phyloP scores from a whole-genome alignment of 2,329 filamentous ascomycete species.

The Bisporella sp. region DNA sequence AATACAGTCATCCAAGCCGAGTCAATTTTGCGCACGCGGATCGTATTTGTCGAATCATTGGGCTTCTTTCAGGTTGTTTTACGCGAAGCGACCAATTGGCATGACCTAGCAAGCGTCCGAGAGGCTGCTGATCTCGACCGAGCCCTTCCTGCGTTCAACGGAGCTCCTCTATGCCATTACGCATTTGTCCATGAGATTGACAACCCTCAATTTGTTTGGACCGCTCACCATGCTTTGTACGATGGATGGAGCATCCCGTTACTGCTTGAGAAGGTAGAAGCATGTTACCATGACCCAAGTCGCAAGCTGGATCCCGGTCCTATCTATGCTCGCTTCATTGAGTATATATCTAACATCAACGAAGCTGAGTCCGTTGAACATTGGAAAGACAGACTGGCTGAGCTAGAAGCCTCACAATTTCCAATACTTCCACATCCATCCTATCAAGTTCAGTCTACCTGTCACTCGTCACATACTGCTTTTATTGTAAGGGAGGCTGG shows the following conservation, averaged over 20 bases:
- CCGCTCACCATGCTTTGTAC: slow-evolving; percentile 49
- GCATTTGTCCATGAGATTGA: slow-evolving; percentile 10
- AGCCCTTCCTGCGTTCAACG: slow-evolving; percentile 21
- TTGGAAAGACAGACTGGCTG: not conserved
- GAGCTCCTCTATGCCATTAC: slow-evolving; percentile 15
- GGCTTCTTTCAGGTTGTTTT: slow-evolving; percentile 20
- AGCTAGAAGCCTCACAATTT: not conserved
- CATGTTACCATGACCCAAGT: slow-evolving; percentile 1
- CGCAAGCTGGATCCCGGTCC: too few species aligned
- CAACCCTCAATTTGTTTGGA: slow-evolving; percentile 37
- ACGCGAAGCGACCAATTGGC: slow-evolving; percentile 16
- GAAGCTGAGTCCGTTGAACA: not conserved
- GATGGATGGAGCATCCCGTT: slow-evolving; percentile 43
- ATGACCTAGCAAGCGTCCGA: slow-evolving; percentile 17
- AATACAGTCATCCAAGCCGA: slow-evolving; percentile 19
- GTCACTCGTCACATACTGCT: slow-evolving; percentile 3
- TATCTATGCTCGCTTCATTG: slow-evolving; percentile 39
- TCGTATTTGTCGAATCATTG: slow-evolving; percentile 25
- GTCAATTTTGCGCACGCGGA: slow-evolving; percentile 29
- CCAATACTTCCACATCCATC: slow-evolving; percentile 2
- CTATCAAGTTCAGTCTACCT: slow-evolving; percentile 3
- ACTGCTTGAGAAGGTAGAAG: slow-evolving; percentile 23
- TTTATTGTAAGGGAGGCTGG: not conserved
- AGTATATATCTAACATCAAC: slow-evolving; percentile 34
- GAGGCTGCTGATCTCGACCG: slow-evolving; percentile 9